A percentile compares a stretch with the other conserved stretches of the same genome.
Evolutionary conservation across 768 basidiomycete genomes (phyloP).

Genomic region (Serpula lacrymans): DNA sequence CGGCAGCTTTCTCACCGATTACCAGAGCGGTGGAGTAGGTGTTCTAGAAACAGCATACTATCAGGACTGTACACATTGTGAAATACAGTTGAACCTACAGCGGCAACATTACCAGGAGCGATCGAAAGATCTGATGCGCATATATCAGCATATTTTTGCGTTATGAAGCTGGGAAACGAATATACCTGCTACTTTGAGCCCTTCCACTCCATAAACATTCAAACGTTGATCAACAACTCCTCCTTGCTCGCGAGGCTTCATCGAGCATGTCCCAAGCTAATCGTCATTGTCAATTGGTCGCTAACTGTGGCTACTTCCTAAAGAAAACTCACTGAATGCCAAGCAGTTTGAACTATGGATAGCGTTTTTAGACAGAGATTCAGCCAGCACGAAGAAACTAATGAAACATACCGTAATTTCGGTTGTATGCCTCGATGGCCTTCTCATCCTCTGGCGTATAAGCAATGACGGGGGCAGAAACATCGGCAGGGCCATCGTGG

Average conservation of each 20-base stretch:
- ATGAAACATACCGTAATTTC: constrained; percentile 26
- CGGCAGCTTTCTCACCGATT: constrained; percentile 55
- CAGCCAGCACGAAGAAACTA: not conserved
- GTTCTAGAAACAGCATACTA: too few relatives aligned
- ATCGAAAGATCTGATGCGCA: constrained; percentile 45
- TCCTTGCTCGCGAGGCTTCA: constrained; percentile 52
- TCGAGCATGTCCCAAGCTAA: constrained; percentile 59
- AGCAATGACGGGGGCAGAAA: constrained; percentile 33
- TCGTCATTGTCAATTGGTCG: constrained; percentile 1
- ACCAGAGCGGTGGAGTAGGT: constrained; percentile 37
- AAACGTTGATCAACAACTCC: constrained; percentile 60
- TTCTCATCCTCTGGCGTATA: constrained; percentile 42
- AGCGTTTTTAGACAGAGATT: not conserved
- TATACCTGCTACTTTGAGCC: constrained; percentile 9
- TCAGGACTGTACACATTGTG: too few relatives aligned
- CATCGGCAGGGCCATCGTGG: constrained; percentile 26
- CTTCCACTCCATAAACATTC: constrained; percentile 56
- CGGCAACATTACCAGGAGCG: constrained; percentile 36
- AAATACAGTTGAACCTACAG: too few relatives aligned
- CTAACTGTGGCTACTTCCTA: not conserved
- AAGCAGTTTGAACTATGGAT: constrained; percentile 36
- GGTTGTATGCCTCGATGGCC: constrained; percentile 38
- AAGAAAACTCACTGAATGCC: constrained; percentile 40
- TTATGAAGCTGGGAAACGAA: not conserved
- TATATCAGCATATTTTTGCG: not conserved